Evolutionary conservation across 345 rosid species (phyloP).

Genomic region (Linum usitatissimum): DNA sequence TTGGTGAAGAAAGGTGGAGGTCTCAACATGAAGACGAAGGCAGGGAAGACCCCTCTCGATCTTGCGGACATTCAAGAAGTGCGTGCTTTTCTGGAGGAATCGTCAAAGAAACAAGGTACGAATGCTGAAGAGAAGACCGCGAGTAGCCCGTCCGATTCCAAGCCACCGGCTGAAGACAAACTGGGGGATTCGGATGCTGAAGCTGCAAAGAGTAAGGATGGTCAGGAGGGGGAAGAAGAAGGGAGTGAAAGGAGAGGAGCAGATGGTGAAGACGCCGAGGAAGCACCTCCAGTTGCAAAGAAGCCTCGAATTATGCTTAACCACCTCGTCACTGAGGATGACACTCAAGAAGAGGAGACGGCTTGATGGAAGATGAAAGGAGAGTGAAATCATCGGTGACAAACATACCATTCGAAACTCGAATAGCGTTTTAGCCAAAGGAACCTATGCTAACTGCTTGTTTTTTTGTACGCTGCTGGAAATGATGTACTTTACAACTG

Average conservation of each 20-base stretch:
- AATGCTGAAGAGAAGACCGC: slow-evolving; percentile 20
- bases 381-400: neutral
- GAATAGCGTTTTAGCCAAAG: too few species aligned
- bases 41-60: slow-evolving; percentile 73
- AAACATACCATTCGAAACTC: too few species aligned
- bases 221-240: slow-evolving; percentile 28
- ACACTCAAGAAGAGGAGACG: slow-evolving; percentile 22
- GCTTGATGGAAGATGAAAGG: neutral
- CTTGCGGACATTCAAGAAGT: slow-evolving; percentile 52
- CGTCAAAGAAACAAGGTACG: slow-evolving; percentile 23
- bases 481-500: too few species aligned
- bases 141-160: slow-evolving; percentile 26
- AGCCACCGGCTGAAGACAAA: slow-evolving; percentile 18
- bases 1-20: slow-evolving; percentile 64
- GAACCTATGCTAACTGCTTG: too few species aligned
- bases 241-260: slow-evolving; percentile 32
- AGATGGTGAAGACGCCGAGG: slow-evolving; percentile 16
- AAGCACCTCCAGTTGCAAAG: slow-evolving; percentile 31
- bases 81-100: slow-evolving; percentile 38
- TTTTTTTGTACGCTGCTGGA: too few species aligned
- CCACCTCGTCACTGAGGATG: slow-evolving; percentile 61
- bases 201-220: slow-evolving; percentile 6
- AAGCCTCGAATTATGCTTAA: slow-evolving; percentile 50
- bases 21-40: slow-evolving; percentile 54
- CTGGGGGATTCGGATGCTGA: slow-evolving; percentile 10